Percentiles rank a stretch among this genome's conserved stretches.
Evolutionary conservation across 2,329 filamentous ascomycete genomes (phyloP).

Genomic region (Alternaria ethzedia): DNA sequence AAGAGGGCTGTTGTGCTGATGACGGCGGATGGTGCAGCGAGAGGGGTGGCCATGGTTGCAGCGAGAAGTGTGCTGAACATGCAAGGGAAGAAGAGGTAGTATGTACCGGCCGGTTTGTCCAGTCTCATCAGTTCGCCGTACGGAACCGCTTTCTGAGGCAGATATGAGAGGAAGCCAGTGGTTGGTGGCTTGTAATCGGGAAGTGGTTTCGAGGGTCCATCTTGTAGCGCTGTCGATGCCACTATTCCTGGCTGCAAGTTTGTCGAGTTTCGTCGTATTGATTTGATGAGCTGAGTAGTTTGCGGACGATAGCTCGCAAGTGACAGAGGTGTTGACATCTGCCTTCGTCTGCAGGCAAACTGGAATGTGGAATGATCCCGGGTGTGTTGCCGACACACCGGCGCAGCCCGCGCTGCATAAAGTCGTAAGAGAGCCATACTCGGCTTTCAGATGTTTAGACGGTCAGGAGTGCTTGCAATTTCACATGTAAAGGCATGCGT

Average conservation of each 20-base stretch:
- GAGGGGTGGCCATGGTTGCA: constrained; percentile 70
- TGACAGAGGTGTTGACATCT: neutral
- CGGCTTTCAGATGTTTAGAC: neutral
- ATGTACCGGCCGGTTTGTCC: constrained; percentile 80
- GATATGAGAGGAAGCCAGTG: constrained; percentile 70
- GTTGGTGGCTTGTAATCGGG: constrained; percentile 69
- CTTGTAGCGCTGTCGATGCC: constrained; percentile 19
- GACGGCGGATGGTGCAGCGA: constrained; percentile 66
- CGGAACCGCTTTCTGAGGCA: constrained; percentile 75
- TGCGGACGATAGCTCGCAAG: constrained; percentile 2
- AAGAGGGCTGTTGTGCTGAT: constrained; percentile 72
- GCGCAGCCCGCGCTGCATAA: neutral
- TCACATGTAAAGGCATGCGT: neutral
- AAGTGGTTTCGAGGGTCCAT: constrained; percentile 16
- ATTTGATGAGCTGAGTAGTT: constrained; percentile 13
- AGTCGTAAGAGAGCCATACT: constrained; percentile 1
- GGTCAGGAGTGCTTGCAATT: neutral
- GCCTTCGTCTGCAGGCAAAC: neutral
- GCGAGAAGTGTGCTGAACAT: constrained; percentile 84
- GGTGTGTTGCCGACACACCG: neutral
- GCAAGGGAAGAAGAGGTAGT: constrained; percentile 86
- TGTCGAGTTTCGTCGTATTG: neutral
- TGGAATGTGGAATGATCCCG: neutral
- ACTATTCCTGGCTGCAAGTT: constrained; percentile 14
- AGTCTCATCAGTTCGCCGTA: constrained; percentile 83